These are phyloP conservation scores for Golubevia sp. DNA, from an alignment of 1,284 basidiomycete genomes.

Conservation along the genomic window DNA sequence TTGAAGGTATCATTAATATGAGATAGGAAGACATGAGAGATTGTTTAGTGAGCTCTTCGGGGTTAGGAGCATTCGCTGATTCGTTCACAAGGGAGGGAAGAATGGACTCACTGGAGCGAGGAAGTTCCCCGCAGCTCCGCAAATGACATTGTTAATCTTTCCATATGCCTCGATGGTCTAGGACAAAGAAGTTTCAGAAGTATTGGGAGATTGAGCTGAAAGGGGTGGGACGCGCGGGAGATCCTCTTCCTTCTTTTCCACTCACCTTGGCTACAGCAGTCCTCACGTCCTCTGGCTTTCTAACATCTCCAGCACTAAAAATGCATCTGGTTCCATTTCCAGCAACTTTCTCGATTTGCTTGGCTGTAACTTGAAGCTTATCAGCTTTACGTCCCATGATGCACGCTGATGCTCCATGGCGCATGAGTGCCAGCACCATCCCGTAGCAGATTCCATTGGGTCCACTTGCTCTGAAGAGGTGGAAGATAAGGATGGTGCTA, in stretches of 20 bases:
- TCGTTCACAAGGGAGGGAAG: too few relatives aligned
- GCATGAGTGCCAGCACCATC: conserved; percentile 37
- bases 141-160: conserved; percentile 57
- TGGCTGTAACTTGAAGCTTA: conserved; percentile 35
- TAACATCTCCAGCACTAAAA: conserved; percentile 48
- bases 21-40: too few relatives aligned
- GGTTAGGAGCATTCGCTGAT: too few relatives aligned
- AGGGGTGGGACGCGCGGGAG: too few relatives aligned
- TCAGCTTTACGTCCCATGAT: conserved; percentile 59
- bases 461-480: too few relatives aligned
- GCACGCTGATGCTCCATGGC: conserved; percentile 42
- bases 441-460: conserved; percentile 45
- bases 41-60: too few relatives aligned
- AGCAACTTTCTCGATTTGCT: conserved; percentile 29
- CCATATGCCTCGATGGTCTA: conserved; percentile 50
- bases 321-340: conserved; percentile 32
- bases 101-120: conserved; percentile 21
- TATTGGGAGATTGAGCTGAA: too few relatives aligned
- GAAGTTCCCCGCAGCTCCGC: conserved; percentile 56
- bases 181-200: background rate
- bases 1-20: too few relatives aligned
- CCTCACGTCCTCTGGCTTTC: conserved; percentile 42
- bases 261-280: conserved; percentile 30
- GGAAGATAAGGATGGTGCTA: too few relatives aligned
- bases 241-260: too few relatives aligned